Evolutionary conservation across 345 rosid species (phyloP), one percentile per base, ranked within the genome.

Genomic region (Citrus mangshanensis): DNA sequence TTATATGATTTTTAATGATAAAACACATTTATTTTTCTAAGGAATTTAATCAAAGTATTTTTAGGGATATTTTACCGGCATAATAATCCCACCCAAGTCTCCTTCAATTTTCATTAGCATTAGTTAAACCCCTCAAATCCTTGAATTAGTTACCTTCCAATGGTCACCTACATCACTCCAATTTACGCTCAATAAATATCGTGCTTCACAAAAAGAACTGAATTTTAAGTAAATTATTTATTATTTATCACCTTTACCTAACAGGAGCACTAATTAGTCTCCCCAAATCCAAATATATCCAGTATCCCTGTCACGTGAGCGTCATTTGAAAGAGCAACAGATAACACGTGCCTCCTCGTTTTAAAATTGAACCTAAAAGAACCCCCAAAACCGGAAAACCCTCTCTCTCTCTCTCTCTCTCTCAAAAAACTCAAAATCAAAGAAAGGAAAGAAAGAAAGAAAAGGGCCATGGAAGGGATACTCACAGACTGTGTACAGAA

Each of bases 401-500:
- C 81, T 32, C 81, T 60, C 78, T n/a, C n/a, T 46, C 77, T 37
- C 75, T 30, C 81, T 30, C 81, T 60, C 78, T 46, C 77, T 32
- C 75, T 64, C 21, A 51, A 25, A 76, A 32, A 65, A 64, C 79
- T 70, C 61, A 55, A 61, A 81, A 70, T 85, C 58, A 54, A 54
- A 54, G 22, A 54, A 54, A 54, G 58, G 60, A 25, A 62, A 54
- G 63, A 74, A 80, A 68, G 58, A 72, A 79, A 71, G 76, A 75
- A 72, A 85, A 35, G 74, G 74, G 84, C 87, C 79, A 97, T 94
- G 99, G 99, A 97, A 90, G 88, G 91, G 77, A 91, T 97, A 73
- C 95, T 97, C 58, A 69, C 81, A 63, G 97, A 92, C 83, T 85
- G 89, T 82, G 94, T 97, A 34, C 91, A 88, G 80, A 92, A 88